A percentile compares a stretch with the other conserved stretches of the same genome.
phyloP scores from a whole-genome alignment of 441 rosid species.

The Erysimum pusillum region DNA sequence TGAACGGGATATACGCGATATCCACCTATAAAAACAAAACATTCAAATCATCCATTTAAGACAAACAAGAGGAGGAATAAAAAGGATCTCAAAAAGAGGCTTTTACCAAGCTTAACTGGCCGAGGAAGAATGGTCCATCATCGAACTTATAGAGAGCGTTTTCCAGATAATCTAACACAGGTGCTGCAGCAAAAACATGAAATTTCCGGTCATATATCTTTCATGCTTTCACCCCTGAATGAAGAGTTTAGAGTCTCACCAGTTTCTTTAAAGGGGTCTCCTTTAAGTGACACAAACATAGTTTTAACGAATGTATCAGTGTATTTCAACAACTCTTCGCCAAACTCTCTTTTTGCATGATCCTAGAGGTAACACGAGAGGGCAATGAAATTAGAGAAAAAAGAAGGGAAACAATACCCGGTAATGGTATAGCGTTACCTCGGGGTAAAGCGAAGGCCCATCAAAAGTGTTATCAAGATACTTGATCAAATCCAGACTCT shows the following conservation, averaged over 20 bases:
- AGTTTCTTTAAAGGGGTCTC: constrained; percentile 59
- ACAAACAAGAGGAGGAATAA: not conserved
- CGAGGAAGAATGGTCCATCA: constrained; percentile 93
- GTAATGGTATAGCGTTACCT: constrained; percentile 49
- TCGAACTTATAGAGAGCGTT: constrained; percentile 67
- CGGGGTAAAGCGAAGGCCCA: constrained; percentile 77
- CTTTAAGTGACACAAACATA: constrained; percentile 65
- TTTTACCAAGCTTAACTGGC: constrained; percentile 77
- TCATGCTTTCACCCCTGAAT: not conserved
- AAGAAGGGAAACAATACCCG: not conserved
- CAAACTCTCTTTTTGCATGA: constrained; percentile 69
- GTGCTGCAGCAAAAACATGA: constrained; percentile 53
- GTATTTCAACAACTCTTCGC: constrained; percentile 70
- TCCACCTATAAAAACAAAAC: constrained; percentile 63
- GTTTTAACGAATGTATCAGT: constrained; percentile 56
- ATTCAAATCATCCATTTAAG: not conserved
- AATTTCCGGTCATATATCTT: constrained; percentile 1
- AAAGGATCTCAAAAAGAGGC: not conserved
- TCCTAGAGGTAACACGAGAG: constrained; percentile 54
- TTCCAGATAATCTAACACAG: constrained; percentile 80
- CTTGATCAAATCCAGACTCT: constrained; percentile 84
- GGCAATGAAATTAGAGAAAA: not conserved
- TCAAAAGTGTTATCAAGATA: constrained; percentile 84
- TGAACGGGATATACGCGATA: constrained; percentile 73
- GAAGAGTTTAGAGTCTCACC: constrained; percentile 53